These are phyloP conservation scores for Rhizopus stolonifer DNA, from an alignment of 371 early-diverging fungal genomes.

Conservation along the genomic window DNA sequence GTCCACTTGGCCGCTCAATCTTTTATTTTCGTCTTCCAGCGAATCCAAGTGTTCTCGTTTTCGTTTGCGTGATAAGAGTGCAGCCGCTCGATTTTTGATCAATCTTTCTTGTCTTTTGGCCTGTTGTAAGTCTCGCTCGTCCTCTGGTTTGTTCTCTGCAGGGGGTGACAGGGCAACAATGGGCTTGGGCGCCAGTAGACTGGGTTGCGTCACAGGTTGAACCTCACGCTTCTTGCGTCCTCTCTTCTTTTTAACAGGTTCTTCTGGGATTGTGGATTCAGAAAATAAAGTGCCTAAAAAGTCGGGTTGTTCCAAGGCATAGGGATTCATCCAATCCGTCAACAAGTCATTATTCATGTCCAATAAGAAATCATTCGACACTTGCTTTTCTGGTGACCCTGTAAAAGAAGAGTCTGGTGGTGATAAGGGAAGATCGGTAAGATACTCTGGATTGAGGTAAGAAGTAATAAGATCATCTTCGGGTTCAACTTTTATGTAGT, in stretches of 20 bases:
- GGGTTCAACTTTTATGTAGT: conserved; percentile 31
- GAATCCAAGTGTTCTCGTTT: conserved; percentile 79
- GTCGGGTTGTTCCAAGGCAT: not conserved
- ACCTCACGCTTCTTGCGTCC: conserved; percentile 45
- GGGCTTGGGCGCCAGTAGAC: conserved; percentile 20
- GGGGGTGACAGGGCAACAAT: conserved; percentile 5
- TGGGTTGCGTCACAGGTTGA: conserved; percentile 7
- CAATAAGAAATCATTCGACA: conserved; percentile 17
- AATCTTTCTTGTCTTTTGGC: conserved; percentile 82
- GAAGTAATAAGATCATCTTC: conserved; percentile 43
- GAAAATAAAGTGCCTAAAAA: not conserved
- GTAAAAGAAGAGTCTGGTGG: conserved; percentile 12
- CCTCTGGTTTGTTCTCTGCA: conserved; percentile 2
- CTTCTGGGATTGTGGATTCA: not conserved
- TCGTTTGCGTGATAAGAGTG: conserved; percentile 84
- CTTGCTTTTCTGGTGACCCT: conserved; percentile 4
- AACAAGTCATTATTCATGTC: conserved; percentile 8
- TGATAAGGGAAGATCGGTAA: conserved; percentile 22
- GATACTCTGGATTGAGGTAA: conserved; percentile 40
- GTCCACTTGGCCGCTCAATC: conserved; percentile 34
- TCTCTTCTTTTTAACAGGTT: conserved; percentile 42
- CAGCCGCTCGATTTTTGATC: conserved; percentile 90
- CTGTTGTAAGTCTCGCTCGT: conserved; percentile 23
- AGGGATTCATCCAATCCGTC: conserved; percentile 6
- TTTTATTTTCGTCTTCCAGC: conserved; percentile 68